phyloP scores from a whole-genome alignment of 2,329 filamentous ascomycete genomes.

The Ramularia collo-cygni region DNA sequence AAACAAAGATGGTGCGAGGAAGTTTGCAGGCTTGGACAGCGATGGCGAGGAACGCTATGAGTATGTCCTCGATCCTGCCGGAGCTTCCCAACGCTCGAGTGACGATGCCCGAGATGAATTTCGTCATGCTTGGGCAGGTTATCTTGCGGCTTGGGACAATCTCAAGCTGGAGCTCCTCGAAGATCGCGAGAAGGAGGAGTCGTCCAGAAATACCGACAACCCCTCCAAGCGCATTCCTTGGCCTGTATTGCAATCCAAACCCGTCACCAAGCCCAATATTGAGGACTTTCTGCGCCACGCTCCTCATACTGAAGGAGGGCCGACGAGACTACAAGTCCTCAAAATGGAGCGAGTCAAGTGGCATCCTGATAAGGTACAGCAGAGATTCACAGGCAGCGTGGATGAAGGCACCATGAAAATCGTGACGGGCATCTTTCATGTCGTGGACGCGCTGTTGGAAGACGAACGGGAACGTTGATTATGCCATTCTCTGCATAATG shows the following conservation, averaged over 20 bases:
- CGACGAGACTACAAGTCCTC: conserved; percentile 45
- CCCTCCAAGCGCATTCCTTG: conserved; percentile 51
- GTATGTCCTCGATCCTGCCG: conserved; percentile 28
- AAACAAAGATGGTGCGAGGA: conserved; percentile 31
- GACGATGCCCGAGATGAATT: conserved; percentile 14
- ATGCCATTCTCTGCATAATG: no score
- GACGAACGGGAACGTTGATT: conserved; percentile 18
- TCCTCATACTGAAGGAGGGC: conserved; percentile 25
- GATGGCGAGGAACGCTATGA: conserved; percentile 51
- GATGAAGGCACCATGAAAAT: conserved; percentile 65
- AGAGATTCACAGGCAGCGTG: conserved; percentile 67
- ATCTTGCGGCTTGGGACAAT: conserved; percentile 26
- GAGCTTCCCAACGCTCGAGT: conserved; percentile 8
- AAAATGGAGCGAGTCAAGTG: conserved; percentile 85
- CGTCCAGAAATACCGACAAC: conserved; percentile 10
- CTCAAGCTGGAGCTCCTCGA: conserved; percentile 23
- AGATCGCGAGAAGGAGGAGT: conserved; percentile 2
- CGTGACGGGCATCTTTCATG: conserved; percentile 87
- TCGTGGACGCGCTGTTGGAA: conserved; percentile 56
- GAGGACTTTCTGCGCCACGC: conserved; percentile 61
- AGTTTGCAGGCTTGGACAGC: conserved; percentile 28
- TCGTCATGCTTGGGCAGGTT: conserved; percentile 22
- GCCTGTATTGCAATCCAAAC: conserved; percentile 61
- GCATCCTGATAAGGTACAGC: conserved; percentile 98
- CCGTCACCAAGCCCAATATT: conserved; percentile 54